Percentiles rank a stretch among this genome's conserved stretches.
phyloP scores from a whole-genome alignment of 164 flowering plant species.

The Vitis cinerea region DNA sequence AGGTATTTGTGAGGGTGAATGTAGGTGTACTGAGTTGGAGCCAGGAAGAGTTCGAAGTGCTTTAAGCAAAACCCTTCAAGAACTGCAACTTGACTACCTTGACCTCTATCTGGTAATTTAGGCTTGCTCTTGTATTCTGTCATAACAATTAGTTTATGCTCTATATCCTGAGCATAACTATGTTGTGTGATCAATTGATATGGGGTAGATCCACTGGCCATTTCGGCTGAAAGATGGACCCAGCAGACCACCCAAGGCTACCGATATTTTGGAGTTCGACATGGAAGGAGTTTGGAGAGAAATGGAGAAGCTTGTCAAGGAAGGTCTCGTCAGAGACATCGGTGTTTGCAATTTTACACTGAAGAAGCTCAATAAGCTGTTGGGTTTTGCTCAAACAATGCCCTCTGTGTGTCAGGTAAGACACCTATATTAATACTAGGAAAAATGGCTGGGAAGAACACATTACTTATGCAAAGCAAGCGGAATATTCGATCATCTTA shows the following conservation, averaged over 20 bases:
- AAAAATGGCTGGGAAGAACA: too few relatives aligned
- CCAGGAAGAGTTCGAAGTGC: constrained; percentile 53
- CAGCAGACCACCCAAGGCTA: constrained; percentile 40
- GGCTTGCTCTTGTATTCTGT: too few relatives aligned
- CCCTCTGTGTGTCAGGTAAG: constrained; percentile 62
- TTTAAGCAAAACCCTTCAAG: constrained; percentile 42
- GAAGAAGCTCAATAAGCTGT: constrained; percentile 43
- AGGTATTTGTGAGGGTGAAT: constrained; percentile 3
- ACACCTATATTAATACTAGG: not conserved
- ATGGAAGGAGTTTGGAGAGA: constrained; percentile 69
- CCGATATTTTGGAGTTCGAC: constrained; percentile 48
- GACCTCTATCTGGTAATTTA: constrained; percentile 50
- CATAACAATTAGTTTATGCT: not conserved
- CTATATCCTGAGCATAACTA: not conserved
- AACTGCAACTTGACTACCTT: constrained; percentile 56
- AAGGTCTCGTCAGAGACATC: constrained; percentile 43
- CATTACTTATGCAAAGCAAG: too few relatives aligned
- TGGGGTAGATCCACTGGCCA: constrained; percentile 56
- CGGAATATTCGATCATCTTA: not conserved
- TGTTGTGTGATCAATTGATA: not conserved
- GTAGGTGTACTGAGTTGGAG: constrained; percentile 46
- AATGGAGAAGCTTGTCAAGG: constrained; percentile 53
- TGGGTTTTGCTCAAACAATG: constrained; percentile 38
- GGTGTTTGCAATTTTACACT: constrained; percentile 51
- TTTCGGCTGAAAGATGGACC: constrained; percentile 51